These are phyloP conservation scores for Eudorina sp. DNA, from an alignment of 139 green algal species.

Conservation along the genomic window DNA sequence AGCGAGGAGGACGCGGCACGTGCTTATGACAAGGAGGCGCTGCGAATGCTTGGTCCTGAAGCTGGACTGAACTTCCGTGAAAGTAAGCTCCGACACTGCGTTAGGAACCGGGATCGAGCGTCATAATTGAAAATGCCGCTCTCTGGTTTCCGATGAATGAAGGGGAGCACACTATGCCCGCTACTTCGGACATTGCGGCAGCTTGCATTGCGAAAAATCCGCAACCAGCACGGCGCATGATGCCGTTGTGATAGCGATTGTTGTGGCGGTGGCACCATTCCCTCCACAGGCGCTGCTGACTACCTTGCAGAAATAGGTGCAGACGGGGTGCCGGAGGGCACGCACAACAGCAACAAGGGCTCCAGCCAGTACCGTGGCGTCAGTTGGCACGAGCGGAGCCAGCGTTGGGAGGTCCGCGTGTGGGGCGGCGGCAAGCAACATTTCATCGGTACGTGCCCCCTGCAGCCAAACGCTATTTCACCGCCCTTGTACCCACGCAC, in stretches of 20 bases:
- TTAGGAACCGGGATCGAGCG: too few species aligned
- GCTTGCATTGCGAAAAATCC: too few species aligned
- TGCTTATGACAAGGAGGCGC: slow-evolving; percentile 74
- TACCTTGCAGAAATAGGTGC: slow-evolving; percentile 42
- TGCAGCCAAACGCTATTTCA: too few species aligned
- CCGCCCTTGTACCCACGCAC: too few species aligned
- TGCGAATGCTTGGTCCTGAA: slow-evolving; percentile 65
- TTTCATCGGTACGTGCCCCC: slow-evolving; percentile 65
- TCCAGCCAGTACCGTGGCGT: slow-evolving; percentile 66
- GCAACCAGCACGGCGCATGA: too few species aligned
- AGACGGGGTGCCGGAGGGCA: slow-evolving; percentile 18
- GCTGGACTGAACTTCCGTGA: slow-evolving; percentile 75
- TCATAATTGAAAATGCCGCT: too few species aligned
- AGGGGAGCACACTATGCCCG: too few species aligned
- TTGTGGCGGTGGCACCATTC: too few species aligned
- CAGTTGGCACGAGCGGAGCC: slow-evolving; percentile 62
- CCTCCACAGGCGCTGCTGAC: slow-evolving; percentile 27
- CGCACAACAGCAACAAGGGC: slow-evolving; percentile 53
- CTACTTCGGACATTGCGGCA: too few species aligned
- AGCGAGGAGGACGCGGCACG: slow-evolving; percentile 73
- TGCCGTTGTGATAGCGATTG: too few species aligned
- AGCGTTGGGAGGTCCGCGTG: slow-evolving; percentile 69
- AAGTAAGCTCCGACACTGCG: slow-evolving; percentile 50
- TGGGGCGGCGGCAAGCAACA: slow-evolving; percentile 73
- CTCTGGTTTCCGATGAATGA: too few species aligned